Conservation (phyloP, 2,329 filamentous ascomycete genomes). For the Paracamarosporium sp. region DNA sequence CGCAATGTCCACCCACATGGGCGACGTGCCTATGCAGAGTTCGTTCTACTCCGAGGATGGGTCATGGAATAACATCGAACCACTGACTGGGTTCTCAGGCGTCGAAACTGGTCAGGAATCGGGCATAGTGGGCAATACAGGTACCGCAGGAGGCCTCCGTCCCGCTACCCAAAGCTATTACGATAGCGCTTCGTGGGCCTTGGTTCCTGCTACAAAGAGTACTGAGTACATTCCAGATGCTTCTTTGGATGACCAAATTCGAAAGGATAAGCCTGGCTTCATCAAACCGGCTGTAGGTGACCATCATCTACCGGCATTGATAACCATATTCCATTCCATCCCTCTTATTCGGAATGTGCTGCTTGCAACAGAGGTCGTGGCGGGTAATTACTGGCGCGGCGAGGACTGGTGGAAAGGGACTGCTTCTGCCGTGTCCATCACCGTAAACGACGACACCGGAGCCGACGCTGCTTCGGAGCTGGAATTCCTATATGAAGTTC, state of each 20-base stretch:
- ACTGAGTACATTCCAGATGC: constrained; percentile 62
- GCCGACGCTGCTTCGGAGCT: constrained; percentile 33
- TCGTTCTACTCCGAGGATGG: constrained; percentile 15
- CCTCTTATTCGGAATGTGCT: constrained; percentile 65
- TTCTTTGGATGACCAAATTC: constrained; percentile 55
- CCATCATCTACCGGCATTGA: constrained; percentile 62
- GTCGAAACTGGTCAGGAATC: constrained; percentile 57
- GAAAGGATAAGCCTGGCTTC: constrained; percentile 61
- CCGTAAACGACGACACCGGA: constrained; percentile 53
- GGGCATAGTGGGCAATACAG: constrained; percentile 55
- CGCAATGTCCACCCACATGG: constrained; percentile 34
- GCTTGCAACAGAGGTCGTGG: constrained; percentile 53
- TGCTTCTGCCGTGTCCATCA: constrained; percentile 56
- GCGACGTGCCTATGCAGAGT: constrained; percentile 43
- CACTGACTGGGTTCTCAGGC: constrained; percentile 27
- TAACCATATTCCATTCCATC: constrained; percentile 69
- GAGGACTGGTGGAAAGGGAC: constrained; percentile 69
- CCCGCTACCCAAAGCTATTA: constrained; percentile 63
- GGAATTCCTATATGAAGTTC: constrained; percentile 63
- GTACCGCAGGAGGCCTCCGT: constrained; percentile 53
- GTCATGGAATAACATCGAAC: background rate
- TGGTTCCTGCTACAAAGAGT: constrained; percentile 58
- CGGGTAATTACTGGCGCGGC: constrained; percentile 62
- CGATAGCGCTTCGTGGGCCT: constrained; percentile 61
- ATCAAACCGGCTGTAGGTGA: constrained; percentile 61